Evolutionary conservation across 2,329 filamentous ascomycete species (phyloP).

Genomic region (Paraphaeosphaeria minitans): DNA sequence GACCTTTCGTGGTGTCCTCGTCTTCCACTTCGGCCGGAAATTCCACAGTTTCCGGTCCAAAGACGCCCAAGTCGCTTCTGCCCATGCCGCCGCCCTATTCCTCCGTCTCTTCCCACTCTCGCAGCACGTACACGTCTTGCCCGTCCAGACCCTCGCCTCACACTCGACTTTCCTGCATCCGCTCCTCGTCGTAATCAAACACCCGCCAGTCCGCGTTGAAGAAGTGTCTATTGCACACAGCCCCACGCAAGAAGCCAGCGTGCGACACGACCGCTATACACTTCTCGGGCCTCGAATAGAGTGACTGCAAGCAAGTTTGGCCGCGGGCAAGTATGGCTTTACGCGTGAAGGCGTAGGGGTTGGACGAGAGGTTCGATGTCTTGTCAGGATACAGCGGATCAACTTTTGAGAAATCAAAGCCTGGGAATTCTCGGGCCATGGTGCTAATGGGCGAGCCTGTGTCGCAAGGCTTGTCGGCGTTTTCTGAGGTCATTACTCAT

Average conservation of each 20-base stretch:
- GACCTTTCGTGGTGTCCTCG: slow-evolving; percentile 13
- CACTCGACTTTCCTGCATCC: slow-evolving; percentile 52
- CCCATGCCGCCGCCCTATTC: slow-evolving; percentile 57
- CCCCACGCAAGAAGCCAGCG: slow-evolving; percentile 65
- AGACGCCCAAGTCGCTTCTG: slow-evolving; percentile 50
- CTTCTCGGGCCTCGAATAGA: slow-evolving; percentile 63
- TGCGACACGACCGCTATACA: slow-evolving; percentile 69
- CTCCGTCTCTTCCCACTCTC: slow-evolving; percentile 57
- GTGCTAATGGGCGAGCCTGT: slow-evolving; percentile 58
- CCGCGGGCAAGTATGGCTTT: slow-evolving; percentile 62
- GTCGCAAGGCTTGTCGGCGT: slow-evolving; percentile 62
- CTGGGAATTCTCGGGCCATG: slow-evolving; percentile 58
- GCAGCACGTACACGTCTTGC: slow-evolving; percentile 42
- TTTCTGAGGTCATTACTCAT: slow-evolving; percentile 39
- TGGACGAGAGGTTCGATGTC: slow-evolving; percentile 47
- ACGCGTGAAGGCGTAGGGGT: slow-evolving; percentile 60
- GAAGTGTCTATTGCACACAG: slow-evolving; percentile 56
- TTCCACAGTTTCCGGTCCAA: slow-evolving; percentile 29
- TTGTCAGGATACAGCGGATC: slow-evolving; percentile 69
- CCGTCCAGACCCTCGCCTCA: slow-evolving; percentile 50
- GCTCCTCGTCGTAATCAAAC: slow-evolving; percentile 60
- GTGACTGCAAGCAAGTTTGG: slow-evolving; percentile 54
- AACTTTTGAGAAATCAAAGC: slow-evolving; percentile 61
- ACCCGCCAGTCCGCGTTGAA: slow-evolving; percentile 69
- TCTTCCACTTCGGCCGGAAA: slow-evolving; percentile 33